These are phyloP conservation scores for Mortierella claussenii DNA, from an alignment of 192 early-diverging fungal species.

Conservation along the genomic window DNA sequence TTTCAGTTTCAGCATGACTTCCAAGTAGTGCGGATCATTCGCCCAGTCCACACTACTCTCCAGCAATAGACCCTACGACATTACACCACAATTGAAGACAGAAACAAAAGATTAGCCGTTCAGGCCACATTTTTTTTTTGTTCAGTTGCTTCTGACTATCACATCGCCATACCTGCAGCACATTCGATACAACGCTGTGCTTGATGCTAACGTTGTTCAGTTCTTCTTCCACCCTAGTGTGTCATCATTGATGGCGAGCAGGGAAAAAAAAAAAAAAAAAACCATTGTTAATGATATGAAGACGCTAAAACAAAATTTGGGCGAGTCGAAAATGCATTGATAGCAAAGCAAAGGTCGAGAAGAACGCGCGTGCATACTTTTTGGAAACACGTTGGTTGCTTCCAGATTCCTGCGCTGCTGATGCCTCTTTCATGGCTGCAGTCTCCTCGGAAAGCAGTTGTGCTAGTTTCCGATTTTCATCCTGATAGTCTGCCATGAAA, in stretches of 20 bases:
- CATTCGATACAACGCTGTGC: conserved; percentile 41
- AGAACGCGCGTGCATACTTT: neutral
- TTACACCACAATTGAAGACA: neutral
- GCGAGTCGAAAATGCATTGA: neutral
- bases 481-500: conserved; percentile 29
- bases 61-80: conserved; percentile 57
- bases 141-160: neutral
- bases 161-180: conserved; percentile 22
- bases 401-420: conserved; percentile 7
- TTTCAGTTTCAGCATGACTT: conserved; percentile 46
- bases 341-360: neutral
- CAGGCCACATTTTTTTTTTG: neutral
- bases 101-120: no score
- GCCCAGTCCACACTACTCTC: conserved; percentile 59
- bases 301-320: neutral
- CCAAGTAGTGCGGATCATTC: conserved; percentile 49
- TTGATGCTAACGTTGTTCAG: conserved; percentile 37
- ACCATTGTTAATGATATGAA: neutral
- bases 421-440: conserved; percentile 6
- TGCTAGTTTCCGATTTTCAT: conserved; percentile 27
- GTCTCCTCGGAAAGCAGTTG: conserved; percentile 16
- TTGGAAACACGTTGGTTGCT: conserved; percentile 11
- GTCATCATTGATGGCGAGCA: no score
- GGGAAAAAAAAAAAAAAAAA: neutral
- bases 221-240: conserved; percentile 30